These are phyloP conservation scores for Eucalyptus curtisii DNA, from an alignment of 345 rosid genomes.

Conservation along the genomic window DNA sequence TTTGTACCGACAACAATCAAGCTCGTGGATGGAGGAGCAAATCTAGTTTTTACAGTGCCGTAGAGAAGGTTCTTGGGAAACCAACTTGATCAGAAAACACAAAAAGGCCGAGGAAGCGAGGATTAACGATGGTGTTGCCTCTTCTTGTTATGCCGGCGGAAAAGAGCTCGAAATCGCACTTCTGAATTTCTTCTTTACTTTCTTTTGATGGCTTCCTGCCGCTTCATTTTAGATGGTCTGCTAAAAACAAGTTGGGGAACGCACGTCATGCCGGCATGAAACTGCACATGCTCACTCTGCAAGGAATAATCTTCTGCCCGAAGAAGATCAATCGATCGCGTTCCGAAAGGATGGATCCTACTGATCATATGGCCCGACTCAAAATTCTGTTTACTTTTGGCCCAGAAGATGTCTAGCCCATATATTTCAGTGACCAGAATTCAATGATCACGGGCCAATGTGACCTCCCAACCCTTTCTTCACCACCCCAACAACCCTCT, in stretches of 20 bases:
- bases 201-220: not conserved
- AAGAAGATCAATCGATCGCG: not conserved
- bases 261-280: not conserved
- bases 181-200: not conserved
- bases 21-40: not conserved
- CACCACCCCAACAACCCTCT: no score
- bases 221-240: not conserved
- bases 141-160: not conserved
- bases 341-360: not conserved
- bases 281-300: not conserved
- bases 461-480: no score
- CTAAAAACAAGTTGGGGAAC: accelerated
- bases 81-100: not conserved
- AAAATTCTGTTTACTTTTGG: not conserved
- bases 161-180: not conserved
- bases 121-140: no score
- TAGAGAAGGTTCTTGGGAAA: not conserved
- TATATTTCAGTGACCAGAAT: not conserved
- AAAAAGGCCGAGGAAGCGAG: no score
- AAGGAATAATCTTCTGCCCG: not conserved
- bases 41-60: not conserved
- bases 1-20: not conserved
- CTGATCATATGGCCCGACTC: not conserved
- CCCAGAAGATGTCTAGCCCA: not conserved
- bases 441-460: not conserved